These are phyloP conservation scores for Dinochytrium kinnereticum DNA, from an alignment of 371 early-diverging fungal species.

Conservation along the genomic window DNA sequence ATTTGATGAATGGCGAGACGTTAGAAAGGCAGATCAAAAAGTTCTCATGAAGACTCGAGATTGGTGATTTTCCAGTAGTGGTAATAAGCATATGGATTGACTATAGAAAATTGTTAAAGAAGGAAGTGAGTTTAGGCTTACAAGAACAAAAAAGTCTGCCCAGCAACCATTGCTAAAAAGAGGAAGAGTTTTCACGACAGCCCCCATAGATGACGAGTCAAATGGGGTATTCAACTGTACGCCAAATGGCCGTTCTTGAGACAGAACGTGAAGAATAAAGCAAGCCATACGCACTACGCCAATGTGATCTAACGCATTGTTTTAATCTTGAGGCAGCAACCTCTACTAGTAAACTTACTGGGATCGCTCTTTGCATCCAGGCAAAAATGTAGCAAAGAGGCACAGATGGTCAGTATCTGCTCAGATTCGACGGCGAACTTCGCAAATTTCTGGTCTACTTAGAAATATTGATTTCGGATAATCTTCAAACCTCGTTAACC, in stretches of 20 bases:
- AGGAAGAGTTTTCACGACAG: conserved; percentile 69
- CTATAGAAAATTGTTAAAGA: conserved; percentile 30
- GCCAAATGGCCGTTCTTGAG: conserved; percentile 78
- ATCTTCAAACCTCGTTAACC: conserved; percentile 64
- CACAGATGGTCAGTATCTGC: conserved; percentile 66
- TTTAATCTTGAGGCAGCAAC: too few relatives aligned
- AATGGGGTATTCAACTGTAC: conserved; percentile 78
- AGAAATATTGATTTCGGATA: not conserved
- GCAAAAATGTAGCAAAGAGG: conserved; percentile 68
- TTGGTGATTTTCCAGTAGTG: conserved; percentile 66
- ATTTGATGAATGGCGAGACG: conserved; percentile 78
- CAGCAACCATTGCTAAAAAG: conserved; percentile 74
- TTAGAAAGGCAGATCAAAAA: conserved; percentile 78
- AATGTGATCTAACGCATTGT: conserved; percentile 67
- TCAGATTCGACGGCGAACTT: conserved; percentile 74
- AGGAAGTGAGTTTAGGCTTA: not conserved
- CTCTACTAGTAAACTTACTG: conserved; percentile 48
- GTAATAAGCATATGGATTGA: conserved; percentile 77
- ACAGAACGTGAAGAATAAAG: conserved; percentile 82
- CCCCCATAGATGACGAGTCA: conserved; percentile 67
- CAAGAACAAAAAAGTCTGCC: conserved; percentile 80
- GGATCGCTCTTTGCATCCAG: conserved; percentile 66
- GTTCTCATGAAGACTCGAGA: conserved; percentile 76
- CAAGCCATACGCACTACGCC: conserved; percentile 81
- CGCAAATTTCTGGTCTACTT: conserved; percentile 60